These are phyloP conservation scores for Arthroderma sp. DNA, from an alignment of 2,329 filamentous ascomycete species.

Conservation along the genomic window DNA sequence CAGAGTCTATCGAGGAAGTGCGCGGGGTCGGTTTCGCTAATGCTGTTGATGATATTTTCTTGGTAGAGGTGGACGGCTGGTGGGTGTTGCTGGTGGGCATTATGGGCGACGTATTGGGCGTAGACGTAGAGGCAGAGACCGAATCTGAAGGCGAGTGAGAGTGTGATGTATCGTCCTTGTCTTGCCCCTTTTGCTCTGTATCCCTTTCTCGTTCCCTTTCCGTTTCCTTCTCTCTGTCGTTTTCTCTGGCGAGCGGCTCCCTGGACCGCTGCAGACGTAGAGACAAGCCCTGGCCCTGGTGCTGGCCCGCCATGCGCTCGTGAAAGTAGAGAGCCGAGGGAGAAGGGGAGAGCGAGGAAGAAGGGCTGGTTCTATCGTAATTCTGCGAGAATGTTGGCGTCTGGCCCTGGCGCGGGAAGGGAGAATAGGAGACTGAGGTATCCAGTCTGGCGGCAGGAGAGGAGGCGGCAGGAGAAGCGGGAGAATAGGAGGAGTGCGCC, in stretches of 20 bases:
- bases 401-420: background rate
- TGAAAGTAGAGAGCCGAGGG: slow-evolving; percentile 1
- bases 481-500: background rate
- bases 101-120: background rate
- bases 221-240: too few relatives aligned
- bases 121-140: background rate
- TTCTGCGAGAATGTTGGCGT: background rate
- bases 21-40: slow-evolving; percentile 42
- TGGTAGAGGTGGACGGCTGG: background rate
- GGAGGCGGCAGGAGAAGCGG: background rate
- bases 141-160: background rate
- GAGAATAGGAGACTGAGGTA: slow-evolving; percentile 1
- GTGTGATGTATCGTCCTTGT: slow-evolving; percentile 1
- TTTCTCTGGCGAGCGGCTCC: background rate
- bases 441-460: background rate
- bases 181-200: background rate
- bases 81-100: background rate
- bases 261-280: background rate
- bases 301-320: slow-evolving; percentile 3
- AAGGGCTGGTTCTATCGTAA: background rate
- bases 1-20: slow-evolving; percentile 84
- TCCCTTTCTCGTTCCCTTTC: background rate
- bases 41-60: background rate
- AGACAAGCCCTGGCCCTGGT: background rate
- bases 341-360: background rate